Evolutionary conservation across 106 monocot species (phyloP).

Genomic region (Amphibolis antarctica): DNA sequence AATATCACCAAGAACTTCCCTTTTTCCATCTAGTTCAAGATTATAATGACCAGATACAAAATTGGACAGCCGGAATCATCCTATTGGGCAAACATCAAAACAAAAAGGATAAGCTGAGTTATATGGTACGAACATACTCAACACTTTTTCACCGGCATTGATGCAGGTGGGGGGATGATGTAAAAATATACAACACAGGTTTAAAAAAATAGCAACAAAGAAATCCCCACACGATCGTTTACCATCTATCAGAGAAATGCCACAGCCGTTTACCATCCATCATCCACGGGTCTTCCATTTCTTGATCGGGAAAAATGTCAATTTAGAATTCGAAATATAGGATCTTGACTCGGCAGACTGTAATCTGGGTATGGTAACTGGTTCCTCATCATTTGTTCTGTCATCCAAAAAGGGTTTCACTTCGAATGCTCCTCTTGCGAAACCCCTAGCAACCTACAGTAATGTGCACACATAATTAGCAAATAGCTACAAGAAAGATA

Average conservation of each 20-base stretch:
- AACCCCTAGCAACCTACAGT: slow-evolving; percentile 68
- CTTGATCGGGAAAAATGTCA: slow-evolving; percentile 69
- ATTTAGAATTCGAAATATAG: slow-evolving; percentile 43
- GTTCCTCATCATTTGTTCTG: slow-evolving; percentile 29
- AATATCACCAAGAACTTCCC: neutral
- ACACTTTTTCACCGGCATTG: neutral
- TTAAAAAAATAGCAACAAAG: too few species aligned
- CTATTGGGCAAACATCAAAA: neutral
- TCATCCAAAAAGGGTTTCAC: slow-evolving; percentile 55
- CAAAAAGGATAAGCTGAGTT: neutral
- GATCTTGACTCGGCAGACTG: slow-evolving; percentile 32
- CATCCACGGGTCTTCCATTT: slow-evolving; percentile 70
- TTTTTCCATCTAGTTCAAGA: neutral
- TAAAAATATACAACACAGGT: neutral
- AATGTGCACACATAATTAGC: neutral
- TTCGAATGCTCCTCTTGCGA: slow-evolving; percentile 74
- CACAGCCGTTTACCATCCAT: slow-evolving; percentile 4
- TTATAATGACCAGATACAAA: neutral
- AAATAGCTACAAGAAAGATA: neutral
- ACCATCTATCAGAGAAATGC: neutral
- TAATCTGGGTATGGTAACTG: slow-evolving; percentile 44
- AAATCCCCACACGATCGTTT: too few species aligned
- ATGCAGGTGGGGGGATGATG: neutral
- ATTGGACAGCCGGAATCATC: neutral
- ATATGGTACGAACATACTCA: neutral